Evolutionary conservation across 768 basidiomycete species (phyloP), one percentile per base, ranked within the genome.

Genomic region (Auriscalpium microsporum): DNA sequence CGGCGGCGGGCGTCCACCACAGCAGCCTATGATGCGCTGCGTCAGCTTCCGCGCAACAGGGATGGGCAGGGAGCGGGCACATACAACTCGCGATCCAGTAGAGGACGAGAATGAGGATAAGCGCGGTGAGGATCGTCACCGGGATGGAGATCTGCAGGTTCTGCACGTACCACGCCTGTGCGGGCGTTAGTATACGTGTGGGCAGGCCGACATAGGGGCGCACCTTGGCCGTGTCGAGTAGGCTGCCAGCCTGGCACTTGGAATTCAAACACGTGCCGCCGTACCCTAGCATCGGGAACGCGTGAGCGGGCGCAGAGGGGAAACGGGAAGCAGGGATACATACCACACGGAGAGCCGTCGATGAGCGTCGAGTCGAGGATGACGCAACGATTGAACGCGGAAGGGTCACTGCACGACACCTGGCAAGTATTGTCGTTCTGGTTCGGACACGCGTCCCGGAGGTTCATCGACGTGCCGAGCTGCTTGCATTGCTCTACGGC

Each of bases 311-410:
- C 52, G 51, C 45, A 48, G n/a, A 53, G 51, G 44, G 23, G 55
- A 14, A 45, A 54, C 28, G 48, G 50, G 47, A 46, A 17, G 34
- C 59, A 52, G 48, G 52, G 50, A 73, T 21, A 21, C 80, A 56
- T 63, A 82, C 90, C 90, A 68, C 91, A 94, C 13, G 88, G 83
- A 34, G 87, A 90, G 21, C 91, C 92, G 66, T 91, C 86, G 53
- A 89, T 74, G 49, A 93, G 80, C 45, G 79, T 68, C 4, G 87
- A 79, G 54, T 86, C 83, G 48, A 94, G 72, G 42, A 84, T 70
- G 19, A 91, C 69, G 67, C 92, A 94, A 60, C 78, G 77, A 57
- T 80, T 78, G 13, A 78, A 52, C 13, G 68, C 67, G 14, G 58
- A 75, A 5, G 91, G 91, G 70, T 87, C 84, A 65, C 83, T 78